These are phyloP conservation scores for Apocynum venetum DNA, from an alignment of 257 asterid genomes.

Conservation along the genomic window DNA sequence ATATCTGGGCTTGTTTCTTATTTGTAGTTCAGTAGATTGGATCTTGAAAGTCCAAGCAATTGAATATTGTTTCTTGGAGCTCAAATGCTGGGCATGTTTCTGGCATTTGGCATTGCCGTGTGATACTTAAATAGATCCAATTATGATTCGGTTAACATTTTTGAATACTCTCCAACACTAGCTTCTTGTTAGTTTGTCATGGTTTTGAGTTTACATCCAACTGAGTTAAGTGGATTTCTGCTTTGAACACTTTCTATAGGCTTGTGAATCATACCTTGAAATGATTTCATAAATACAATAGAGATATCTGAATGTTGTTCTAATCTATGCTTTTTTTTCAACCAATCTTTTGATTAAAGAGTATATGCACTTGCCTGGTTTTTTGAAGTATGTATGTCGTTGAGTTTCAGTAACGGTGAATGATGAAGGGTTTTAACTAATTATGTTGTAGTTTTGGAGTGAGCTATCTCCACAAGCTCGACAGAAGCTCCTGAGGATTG, in stretches of 20 bases:
- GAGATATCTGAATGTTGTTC: neutral
- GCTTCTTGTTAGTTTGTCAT: neutral
- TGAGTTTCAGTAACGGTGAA: neutral
- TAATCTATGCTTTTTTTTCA: neutral
- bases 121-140: neutral
- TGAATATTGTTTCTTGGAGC: neutral
- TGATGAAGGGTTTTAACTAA: neutral
- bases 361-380: neutral
- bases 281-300: neutral
- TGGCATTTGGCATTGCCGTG: neutral
- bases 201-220: neutral
- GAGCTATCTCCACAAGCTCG: slow-evolving; percentile 81
- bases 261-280: neutral
- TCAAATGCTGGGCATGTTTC: slow-evolving; percentile 1
- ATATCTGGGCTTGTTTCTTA: neutral
- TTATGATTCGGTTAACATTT: neutral
- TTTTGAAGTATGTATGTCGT: neutral
- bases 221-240: neutral
- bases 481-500: slow-evolving; percentile 67
- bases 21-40: neutral
- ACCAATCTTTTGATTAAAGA: neutral
- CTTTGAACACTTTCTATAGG: neutral
- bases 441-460: slow-evolving; percentile 80
- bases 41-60: neutral
- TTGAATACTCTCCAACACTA: neutral